phyloP scores from a whole-genome alignment of 2,329 filamentous ascomycete genomes.

The Talaromyces rugulosus region DNA sequence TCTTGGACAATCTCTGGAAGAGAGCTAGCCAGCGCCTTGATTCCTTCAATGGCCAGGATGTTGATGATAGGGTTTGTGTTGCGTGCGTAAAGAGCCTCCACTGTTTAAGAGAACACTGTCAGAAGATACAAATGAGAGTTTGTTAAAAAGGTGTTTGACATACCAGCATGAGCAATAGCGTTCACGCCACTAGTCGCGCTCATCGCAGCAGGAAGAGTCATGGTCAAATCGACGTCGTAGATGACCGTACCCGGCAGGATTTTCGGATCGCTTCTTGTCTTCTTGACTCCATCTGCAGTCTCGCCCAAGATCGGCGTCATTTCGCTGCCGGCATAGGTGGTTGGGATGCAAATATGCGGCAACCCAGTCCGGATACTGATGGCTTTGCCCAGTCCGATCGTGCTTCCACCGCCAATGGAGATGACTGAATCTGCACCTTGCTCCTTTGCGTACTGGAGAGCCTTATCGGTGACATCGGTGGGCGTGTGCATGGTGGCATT shows the following conservation, averaged over 20 bases:
- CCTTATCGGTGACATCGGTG: slow-evolving; percentile 53
- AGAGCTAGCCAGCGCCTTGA: slow-evolving; percentile 49
- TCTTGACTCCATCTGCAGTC: slow-evolving; percentile 56
- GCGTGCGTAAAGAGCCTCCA: slow-evolving; percentile 60
- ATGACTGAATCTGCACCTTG: slow-evolving; percentile 52
- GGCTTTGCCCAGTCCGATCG: slow-evolving; percentile 59
- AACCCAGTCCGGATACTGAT: slow-evolving; percentile 51
- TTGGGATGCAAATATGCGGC: slow-evolving; percentile 59
- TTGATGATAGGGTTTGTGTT: slow-evolving; percentile 59
- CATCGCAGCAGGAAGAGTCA: slow-evolving; percentile 52
- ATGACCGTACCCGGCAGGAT: slow-evolving; percentile 60
- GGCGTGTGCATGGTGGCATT: slow-evolving; percentile 63
- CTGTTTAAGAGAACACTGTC: slow-evolving; percentile 24
- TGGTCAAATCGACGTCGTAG: slow-evolving; percentile 61
- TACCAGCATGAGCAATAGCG: slow-evolving; percentile 60
- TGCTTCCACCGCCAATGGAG: slow-evolving; percentile 60
- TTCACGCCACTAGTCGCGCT: slow-evolving; percentile 60
- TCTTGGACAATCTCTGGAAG: slow-evolving; percentile 51
- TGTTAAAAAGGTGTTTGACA: slow-evolving; percentile 12
- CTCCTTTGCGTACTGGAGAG: slow-evolving; percentile 45
- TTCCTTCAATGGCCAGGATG: slow-evolving; percentile 56
- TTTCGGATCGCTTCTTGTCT: slow-evolving; percentile 54
- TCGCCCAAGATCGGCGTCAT: slow-evolving; percentile 64
- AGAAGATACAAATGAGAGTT: neutral
- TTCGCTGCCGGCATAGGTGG: slow-evolving; percentile 59